These are phyloP conservation scores for Leptomonas pyrrhocoris DNA, from an alignment of 208 protist species.

Conservation along the genomic window DNA sequence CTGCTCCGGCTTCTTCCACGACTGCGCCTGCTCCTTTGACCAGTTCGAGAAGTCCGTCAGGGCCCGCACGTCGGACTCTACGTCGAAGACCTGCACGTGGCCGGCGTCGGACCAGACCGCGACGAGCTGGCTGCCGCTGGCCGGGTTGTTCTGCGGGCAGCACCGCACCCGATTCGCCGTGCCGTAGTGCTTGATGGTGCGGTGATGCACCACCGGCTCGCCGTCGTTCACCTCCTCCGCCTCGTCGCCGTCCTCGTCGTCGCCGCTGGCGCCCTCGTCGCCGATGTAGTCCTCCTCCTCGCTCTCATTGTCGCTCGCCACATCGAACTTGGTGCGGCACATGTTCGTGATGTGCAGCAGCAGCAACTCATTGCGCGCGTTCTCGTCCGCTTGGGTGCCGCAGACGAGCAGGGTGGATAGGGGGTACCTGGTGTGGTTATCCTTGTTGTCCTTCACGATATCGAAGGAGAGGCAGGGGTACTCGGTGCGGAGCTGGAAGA, in stretches of 20 bases:
- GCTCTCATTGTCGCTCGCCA: conserved; percentile 89
- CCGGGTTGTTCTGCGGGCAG: conserved; percentile 76
- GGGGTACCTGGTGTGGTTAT: conserved; percentile 88
- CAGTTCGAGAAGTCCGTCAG: conserved; percentile 87
- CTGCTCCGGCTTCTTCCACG: conserved; percentile 44
- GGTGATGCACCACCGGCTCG: conserved; percentile 87
- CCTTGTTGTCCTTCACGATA: conserved; percentile 66
- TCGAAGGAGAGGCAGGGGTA: conserved; percentile 91
- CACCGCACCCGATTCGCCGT: conserved; percentile 92
- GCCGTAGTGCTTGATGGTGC: conserved; percentile 83
- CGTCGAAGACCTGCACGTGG: conserved; percentile 94
- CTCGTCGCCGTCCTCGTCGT: conserved; percentile 77
- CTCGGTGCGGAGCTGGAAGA: conserved; percentile 90
- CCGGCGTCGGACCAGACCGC: conserved; percentile 95
- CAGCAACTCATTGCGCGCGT: conserved; percentile 93
- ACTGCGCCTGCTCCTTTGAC: conserved; percentile 73
- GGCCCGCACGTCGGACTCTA: conserved; percentile 70
- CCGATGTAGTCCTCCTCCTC: conserved; percentile 86
- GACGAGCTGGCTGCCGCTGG: conserved; percentile 69
- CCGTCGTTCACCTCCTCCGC: conserved; percentile 85
- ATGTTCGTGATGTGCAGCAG: conserved; percentile 94
- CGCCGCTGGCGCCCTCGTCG: conserved; percentile 66
- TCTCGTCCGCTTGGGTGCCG: conserved; percentile 95
- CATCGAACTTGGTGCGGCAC: conserved; percentile 93
- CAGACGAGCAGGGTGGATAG: conserved; percentile 92